phyloP scores from a whole-genome alignment of 768 basidiomycete genomes.

The Leccinum arenicola region DNA sequence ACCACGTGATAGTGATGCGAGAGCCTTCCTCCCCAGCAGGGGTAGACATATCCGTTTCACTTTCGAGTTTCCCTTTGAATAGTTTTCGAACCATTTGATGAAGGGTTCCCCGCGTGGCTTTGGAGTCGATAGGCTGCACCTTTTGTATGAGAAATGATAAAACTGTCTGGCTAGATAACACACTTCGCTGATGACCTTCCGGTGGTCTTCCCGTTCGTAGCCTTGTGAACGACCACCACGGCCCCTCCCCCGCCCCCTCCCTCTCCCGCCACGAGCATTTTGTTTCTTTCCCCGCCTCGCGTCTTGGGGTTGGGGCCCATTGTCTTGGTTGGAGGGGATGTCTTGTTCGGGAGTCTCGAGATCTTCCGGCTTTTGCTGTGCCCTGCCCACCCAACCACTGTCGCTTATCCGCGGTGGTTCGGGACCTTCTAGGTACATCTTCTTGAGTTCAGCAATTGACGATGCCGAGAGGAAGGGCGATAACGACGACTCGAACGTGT shows the following conservation, averaged over 20 bases:
- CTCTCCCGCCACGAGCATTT: constrained; percentile 38
- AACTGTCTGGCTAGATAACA: constrained; percentile 32
- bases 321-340: not conserved
- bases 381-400: constrained; percentile 66
- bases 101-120: constrained; percentile 75
- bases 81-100: constrained; percentile 79
- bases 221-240: constrained; percentile 40
- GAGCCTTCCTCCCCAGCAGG: constrained; percentile 63
- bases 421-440: constrained; percentile 78
- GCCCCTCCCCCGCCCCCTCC: constrained; percentile 48
- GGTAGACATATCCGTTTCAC: constrained; percentile 61
- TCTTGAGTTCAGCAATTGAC: constrained; percentile 60
- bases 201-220: constrained; percentile 54
- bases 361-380: constrained; percentile 32
- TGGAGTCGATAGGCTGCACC: constrained; percentile 75
- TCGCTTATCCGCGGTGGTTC: constrained; percentile 74
- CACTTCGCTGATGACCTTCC: constrained; percentile 82
- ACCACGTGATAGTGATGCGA: constrained; percentile 79
- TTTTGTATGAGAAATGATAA: constrained; percentile 12
- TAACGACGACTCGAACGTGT: constrained; percentile 53
- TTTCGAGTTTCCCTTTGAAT: constrained; percentile 83
- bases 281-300: constrained; percentile 40
- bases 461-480: constrained; percentile 61
- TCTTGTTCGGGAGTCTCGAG: constrained; percentile 18
- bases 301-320: constrained; percentile 24